phyloP scores from a whole-genome alignment of 2,329 filamentous ascomycete genomes.

The Colletotrichum brevisporum region DNA sequence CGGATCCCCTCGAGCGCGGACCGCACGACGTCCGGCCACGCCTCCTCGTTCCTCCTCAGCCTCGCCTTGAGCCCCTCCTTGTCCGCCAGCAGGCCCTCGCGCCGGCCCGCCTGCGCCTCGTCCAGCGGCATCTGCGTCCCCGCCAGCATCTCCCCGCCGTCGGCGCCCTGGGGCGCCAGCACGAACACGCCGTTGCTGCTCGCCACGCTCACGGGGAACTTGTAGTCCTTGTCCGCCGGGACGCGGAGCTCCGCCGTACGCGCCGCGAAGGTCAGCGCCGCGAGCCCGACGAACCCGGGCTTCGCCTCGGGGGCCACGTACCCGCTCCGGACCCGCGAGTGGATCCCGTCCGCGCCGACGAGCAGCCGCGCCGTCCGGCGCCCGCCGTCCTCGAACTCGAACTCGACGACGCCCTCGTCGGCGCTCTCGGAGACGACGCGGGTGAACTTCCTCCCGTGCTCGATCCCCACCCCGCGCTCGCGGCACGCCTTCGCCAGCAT shows the following conservation, averaged over 20 bases:
- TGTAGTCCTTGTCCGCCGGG: constrained; percentile 49
- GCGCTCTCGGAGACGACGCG: constrained; percentile 56
- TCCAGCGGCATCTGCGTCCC: constrained; percentile 58
- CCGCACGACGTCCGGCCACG: constrained; percentile 54
- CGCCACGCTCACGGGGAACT: constrained; percentile 60
- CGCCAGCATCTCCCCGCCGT: constrained; percentile 55
- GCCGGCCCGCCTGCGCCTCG: constrained; percentile 56
- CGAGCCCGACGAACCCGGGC: constrained; percentile 65
- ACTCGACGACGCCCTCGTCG: constrained; percentile 58
- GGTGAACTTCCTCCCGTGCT: constrained; percentile 64
- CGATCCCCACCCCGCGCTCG: constrained; percentile 53
- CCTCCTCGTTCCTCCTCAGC: constrained; percentile 50
- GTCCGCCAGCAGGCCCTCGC: constrained; percentile 57
- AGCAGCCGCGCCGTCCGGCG: constrained; percentile 58
- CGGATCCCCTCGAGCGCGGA: constrained; percentile 50
- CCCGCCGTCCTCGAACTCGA: constrained; percentile 63
- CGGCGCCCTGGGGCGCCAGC: constrained; percentile 60
- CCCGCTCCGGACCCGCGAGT: constrained; percentile 64
- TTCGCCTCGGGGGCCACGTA: constrained; percentile 64
- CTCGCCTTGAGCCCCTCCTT: constrained; percentile 54
- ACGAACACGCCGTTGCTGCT: constrained; percentile 62
- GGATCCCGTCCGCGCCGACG: constrained; percentile 72
- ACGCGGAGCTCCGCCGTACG: constrained; percentile 54
- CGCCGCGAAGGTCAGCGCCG: constrained; percentile 53
- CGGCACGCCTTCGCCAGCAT: constrained; percentile 52